Base-by-base conservation (phyloP, 2,329 filamentous ascomycete genomes). In the Aspergillus viridinutans region DNA sequence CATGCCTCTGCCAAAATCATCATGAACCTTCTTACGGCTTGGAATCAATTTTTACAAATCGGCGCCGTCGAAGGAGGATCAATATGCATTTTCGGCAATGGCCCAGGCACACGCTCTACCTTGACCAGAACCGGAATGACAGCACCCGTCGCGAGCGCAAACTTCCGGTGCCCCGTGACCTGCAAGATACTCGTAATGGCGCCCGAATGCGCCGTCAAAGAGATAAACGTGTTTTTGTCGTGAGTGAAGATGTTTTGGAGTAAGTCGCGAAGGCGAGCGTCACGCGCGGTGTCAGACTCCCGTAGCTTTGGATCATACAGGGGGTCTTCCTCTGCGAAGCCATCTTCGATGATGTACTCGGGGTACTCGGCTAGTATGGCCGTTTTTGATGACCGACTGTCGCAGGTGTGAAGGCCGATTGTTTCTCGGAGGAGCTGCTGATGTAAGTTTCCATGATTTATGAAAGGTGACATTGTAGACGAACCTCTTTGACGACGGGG, bases 331-430 rank as follows among this genome's bases (percentile, higher is more conserved):
- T 86, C 82, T 0, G 75, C 62, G 57, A 87, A 85, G 0, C 76
- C 78, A 3, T 69, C 63, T 63, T 86, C 84, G 60, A 86, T 77
- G 0, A 52, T 68, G 67, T 78, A 85, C 2, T 61, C 61, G 0
- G 83, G 83, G 62, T 81, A 85, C 49, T 75, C 73, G 1, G 66
- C 42, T 12, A 69, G 65, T 56, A 87, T 85, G 48, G 71, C 75
- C 0, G 79, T 73, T 57, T 74, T 77, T 58, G 70, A 74, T 42
- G 79, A 81, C 9, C 85, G 78, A 14, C 79, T 77, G 69, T 87
- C 83, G 67, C 85, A 87, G 0, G 84, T 87, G 67, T 87, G 84
- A 28, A 83, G 77, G 20, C 83, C 83, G 53, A 85, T 78, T 0
- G 81, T 81, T 70, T 87, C 85, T 12, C 84, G 76, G 42, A 86